Percentiles rank a stretch among this genome's conserved stretches.
Conservation (phyloP, 2,329 filamentous ascomycete genomes). For the Aureobasidium sp. region DNA sequence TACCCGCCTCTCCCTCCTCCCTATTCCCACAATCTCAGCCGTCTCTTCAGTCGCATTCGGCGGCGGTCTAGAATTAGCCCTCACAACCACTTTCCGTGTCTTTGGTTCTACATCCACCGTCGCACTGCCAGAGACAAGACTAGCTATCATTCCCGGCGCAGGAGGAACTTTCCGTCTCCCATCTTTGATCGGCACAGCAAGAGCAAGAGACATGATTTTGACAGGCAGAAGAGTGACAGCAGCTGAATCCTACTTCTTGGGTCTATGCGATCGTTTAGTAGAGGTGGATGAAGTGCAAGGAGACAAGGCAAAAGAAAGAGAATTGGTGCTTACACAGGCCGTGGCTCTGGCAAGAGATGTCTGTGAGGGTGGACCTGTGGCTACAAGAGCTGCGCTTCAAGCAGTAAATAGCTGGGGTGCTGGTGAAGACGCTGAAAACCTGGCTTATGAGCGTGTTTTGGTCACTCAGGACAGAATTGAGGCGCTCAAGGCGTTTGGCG, state of each 20-base stretch:
- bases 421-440: constrained; percentile 72
- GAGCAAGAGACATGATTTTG: constrained; percentile 84
- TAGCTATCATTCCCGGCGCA: constrained; percentile 91
- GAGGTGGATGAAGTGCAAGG: constrained; percentile 60
- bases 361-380: constrained; percentile 81
- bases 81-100: constrained; percentile 83
- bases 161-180: constrained; percentile 88
- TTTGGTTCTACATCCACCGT: constrained; percentile 72
- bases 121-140: constrained; percentile 80
- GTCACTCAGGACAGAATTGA: constrained; percentile 81
- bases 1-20: constrained; percentile 62
- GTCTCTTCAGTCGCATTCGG: constrained; percentile 82
- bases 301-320: constrained; percentile 44
- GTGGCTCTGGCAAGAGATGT: constrained; percentile 76
- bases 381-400: constrained; percentile 68
- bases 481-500: constrained; percentile 76
- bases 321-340: constrained; percentile 65
- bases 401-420: constrained; percentile 63
- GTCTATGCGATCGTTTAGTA: constrained; percentile 82
- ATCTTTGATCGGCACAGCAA: constrained; percentile 66
- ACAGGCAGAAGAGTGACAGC: constrained; percentile 81
- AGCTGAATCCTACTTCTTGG: constrained; percentile 83
- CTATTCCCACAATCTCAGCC: constrained; percentile 83
- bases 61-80: constrained; percentile 86
- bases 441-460: constrained; percentile 77